These are phyloP conservation scores for Kodamaea sp. DNA, from an alignment of 1,139 yeast genomes.

Conservation along the genomic window DNA sequence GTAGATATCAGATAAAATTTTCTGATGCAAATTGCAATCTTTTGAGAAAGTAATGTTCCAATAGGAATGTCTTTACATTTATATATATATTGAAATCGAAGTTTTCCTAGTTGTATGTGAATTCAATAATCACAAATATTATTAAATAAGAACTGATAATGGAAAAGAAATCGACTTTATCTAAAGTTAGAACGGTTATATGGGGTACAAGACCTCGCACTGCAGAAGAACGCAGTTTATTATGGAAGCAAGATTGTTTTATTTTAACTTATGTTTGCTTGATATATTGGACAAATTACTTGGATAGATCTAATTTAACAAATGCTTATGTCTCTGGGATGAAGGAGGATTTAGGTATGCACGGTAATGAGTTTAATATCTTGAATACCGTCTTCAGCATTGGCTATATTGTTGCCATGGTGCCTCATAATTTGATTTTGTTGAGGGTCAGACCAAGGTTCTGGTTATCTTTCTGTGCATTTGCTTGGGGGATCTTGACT, in stretches of 20 bases:
- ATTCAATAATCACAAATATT: too few species aligned
- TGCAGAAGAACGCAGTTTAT: constrained; percentile 37
- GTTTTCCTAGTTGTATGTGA: too few species aligned
- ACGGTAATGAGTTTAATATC: constrained; percentile 46
- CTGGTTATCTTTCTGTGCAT: constrained; percentile 53
- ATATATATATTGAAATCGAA: too few species aligned
- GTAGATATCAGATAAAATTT: too few species aligned
- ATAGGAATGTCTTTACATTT: too few species aligned
- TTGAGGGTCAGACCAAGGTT: constrained; percentile 50
- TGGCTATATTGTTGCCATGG: constrained; percentile 56
- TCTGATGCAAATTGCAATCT: too few species aligned
- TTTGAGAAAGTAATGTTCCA: too few species aligned
- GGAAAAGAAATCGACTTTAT: background rate
- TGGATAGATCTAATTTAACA: constrained; percentile 46
- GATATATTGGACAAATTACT: constrained; percentile 49
- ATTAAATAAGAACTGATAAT: too few species aligned
- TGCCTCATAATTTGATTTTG: constrained; percentile 53
- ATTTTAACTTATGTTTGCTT: constrained; percentile 55
- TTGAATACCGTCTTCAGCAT: constrained; percentile 56
- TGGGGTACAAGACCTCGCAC: constrained; percentile 42
- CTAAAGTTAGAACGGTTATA: constrained; percentile 12
- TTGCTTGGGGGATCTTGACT: constrained; percentile 54
- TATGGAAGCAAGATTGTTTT: constrained; percentile 52
- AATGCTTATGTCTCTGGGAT: constrained; percentile 43
- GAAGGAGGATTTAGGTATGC: constrained; percentile 35